Conservation (phyloP, 208 protist genomes). For the Crithidia sp. region DNA sequence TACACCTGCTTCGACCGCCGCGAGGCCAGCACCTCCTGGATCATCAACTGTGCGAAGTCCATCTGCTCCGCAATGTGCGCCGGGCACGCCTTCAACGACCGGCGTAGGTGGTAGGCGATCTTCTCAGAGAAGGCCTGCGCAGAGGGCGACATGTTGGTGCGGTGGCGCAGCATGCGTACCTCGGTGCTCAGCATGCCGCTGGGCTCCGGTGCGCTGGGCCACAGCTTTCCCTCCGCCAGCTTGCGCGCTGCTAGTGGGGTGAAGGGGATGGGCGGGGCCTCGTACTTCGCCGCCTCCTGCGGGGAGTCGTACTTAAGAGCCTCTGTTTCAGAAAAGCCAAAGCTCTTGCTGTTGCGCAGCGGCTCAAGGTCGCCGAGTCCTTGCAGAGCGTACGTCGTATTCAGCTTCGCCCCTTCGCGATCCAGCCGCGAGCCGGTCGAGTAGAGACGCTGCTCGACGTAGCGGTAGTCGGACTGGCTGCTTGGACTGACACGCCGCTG, state of each 20-base stretch:
- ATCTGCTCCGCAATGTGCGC: constrained; percentile 87
- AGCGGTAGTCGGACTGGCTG: constrained; percentile 63
- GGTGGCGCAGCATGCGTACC: constrained; percentile 76
- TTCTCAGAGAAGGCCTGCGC: constrained; percentile 80
- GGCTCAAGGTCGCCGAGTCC: constrained; percentile 90
- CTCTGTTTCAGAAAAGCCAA: constrained; percentile 81
- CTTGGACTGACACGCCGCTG: constrained; percentile 51
- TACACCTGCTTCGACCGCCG: constrained; percentile 89
- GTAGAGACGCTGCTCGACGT: constrained; percentile 86
- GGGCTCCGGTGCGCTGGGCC: constrained; percentile 82
- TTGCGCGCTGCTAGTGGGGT: constrained; percentile 86
- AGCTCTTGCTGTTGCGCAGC: constrained; percentile 83
- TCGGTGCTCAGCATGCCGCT: constrained; percentile 83
- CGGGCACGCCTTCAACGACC: constrained; percentile 82
- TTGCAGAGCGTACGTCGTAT: constrained; percentile 86
- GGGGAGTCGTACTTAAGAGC: constrained; percentile 81
- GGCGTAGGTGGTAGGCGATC: constrained; percentile 87
- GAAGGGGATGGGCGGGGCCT: constrained; percentile 73
- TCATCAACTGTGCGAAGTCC: constrained; percentile 92
- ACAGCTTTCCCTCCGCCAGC: constrained; percentile 84
- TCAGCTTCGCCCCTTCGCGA: constrained; percentile 82
- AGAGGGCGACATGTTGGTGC: constrained; percentile 87
- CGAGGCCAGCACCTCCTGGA: constrained; percentile 87
- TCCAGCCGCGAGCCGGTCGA: constrained; percentile 76
- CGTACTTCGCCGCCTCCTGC: constrained; percentile 73